Percentiles rank a stretch among this genome's conserved stretches.
Evolutionary conservation across 768 basidiomycete species (phyloP).

Genomic region (Melanogaster broomeanus): DNA sequence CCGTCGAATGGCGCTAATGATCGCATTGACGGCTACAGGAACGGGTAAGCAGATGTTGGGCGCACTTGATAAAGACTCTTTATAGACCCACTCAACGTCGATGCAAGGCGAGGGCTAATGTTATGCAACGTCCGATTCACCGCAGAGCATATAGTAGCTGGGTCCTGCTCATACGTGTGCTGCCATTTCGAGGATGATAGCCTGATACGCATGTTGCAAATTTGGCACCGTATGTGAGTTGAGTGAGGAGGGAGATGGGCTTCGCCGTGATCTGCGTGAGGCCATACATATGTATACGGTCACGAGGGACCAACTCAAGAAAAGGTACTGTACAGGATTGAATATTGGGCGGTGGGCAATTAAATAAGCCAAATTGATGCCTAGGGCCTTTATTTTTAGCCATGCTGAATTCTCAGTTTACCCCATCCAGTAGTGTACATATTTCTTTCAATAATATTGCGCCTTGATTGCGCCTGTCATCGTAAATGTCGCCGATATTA

Average conservation of each 20-base stretch:
- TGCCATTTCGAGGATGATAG: slow-evolving; percentile 21
- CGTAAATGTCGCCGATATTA: too few relatives aligned
- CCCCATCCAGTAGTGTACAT: too few relatives aligned
- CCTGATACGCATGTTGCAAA: slow-evolving; percentile 27
- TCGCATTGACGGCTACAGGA: slow-evolving; percentile 47
- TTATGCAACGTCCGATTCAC: slow-evolving; percentile 22
- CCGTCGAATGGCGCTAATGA: slow-evolving; percentile 48
- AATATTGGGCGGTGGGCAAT: too few relatives aligned
- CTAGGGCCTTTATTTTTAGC: too few relatives aligned
- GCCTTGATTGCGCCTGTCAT: too few relatives aligned
- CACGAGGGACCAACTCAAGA: too few relatives aligned
- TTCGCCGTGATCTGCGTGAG: not conserved
- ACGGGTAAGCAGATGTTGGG: not conserved
- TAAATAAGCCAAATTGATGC: too few relatives aligned
- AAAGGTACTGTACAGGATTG: too few relatives aligned
- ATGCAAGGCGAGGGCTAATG: slow-evolving; percentile 31
- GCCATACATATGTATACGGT: not conserved
- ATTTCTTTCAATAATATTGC: too few relatives aligned
- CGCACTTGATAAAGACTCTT: not conserved
- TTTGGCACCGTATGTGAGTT: not conserved
- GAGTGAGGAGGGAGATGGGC: not conserved
- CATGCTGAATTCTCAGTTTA: too few relatives aligned
- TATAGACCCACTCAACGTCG: slow-evolving; percentile 24
- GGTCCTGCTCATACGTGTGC: slow-evolving; percentile 28
- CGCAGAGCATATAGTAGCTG: slow-evolving; percentile 31